These are phyloP conservation scores for Cercis canadensis DNA, from an alignment of 306 rosid genomes.

Conservation along the genomic window DNA sequence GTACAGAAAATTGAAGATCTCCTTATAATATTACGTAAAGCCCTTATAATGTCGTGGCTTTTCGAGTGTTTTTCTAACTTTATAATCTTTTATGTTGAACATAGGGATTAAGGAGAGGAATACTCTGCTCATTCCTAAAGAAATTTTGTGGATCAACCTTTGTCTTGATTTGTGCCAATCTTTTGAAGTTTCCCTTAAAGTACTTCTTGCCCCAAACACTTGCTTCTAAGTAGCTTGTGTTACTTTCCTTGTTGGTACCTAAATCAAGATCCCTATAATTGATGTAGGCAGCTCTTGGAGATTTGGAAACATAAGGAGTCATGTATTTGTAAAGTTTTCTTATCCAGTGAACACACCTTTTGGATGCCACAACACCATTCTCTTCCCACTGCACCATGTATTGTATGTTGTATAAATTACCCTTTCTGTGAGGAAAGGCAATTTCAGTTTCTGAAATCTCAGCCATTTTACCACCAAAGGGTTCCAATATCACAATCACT, in stretches of 20 bases:
- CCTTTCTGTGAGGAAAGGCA: slow-evolving; percentile 70
- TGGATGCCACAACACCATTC: background rate
- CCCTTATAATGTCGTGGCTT: no score
- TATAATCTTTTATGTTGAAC: no score
- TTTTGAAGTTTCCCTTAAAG: slow-evolving; percentile 45
- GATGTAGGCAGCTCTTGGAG: slow-evolving; percentile 42
- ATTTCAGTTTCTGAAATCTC: slow-evolving; percentile 48
- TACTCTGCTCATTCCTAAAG: slow-evolving; percentile 52
- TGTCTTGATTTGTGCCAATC: slow-evolving; percentile 44
- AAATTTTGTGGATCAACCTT: slow-evolving; percentile 44
- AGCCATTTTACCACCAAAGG: slow-evolving; percentile 61
- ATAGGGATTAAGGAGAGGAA: slow-evolving; percentile 26
- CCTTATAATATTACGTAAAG: no score
- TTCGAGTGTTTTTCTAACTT: no score
- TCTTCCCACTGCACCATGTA: slow-evolving; percentile 39
- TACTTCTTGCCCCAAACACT: slow-evolving; percentile 49
- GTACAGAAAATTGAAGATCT: no score
- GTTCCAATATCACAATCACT: slow-evolving; percentile 46
- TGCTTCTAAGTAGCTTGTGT: slow-evolving; percentile 19
- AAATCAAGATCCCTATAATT: slow-evolving; percentile 55
- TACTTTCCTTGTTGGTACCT: slow-evolving; percentile 32
- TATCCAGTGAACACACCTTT: slow-evolving; percentile 32
- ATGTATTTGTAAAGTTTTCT: slow-evolving; percentile 40
- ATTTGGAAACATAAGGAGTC: slow-evolving; percentile 46
- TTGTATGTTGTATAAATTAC: slow-evolving; percentile 50